Conservation (phyloP, 2,329 filamentous ascomycete species). For the Coniella vitis region DNA sequence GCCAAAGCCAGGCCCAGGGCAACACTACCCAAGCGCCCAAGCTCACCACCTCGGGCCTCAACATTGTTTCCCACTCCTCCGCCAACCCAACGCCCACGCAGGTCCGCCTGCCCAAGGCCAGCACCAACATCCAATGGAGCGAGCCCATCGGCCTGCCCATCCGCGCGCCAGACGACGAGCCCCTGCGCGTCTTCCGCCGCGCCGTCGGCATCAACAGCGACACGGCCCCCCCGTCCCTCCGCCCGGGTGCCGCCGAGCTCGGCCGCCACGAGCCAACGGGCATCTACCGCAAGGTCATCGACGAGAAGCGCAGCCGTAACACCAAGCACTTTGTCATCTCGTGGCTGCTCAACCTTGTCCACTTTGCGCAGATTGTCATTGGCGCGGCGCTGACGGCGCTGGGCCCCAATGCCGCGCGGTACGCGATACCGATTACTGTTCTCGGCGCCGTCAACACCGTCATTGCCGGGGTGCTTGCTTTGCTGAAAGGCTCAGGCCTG, state of each 20-base stretch:
- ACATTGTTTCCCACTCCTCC: not conserved
- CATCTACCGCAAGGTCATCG: slow-evolving; percentile 35
- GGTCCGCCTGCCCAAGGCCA: slow-evolving; percentile 20
- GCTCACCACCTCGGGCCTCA: slow-evolving; percentile 3
- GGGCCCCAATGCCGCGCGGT: slow-evolving; percentile 37
- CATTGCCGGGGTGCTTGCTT: slow-evolving; percentile 54
- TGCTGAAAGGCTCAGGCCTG: slow-evolving; percentile 44
- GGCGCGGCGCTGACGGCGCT: slow-evolving; percentile 41
- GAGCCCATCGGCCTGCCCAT: slow-evolving; percentile 29
- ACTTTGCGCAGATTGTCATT: slow-evolving; percentile 40
- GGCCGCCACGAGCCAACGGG: slow-evolving; percentile 29
- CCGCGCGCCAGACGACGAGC: slow-evolving; percentile 30
- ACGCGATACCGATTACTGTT: slow-evolving; percentile 46
- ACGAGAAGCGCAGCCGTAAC: slow-evolving; percentile 25
- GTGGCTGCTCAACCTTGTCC: slow-evolving; percentile 33
- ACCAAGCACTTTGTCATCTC: slow-evolving; percentile 29
- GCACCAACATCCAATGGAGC: slow-evolving; percentile 29
- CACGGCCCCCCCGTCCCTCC: slow-evolving; percentile 12
- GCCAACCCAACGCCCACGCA: not conserved
- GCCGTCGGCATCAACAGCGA: slow-evolving; percentile 36
- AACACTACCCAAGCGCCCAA: not conserved
- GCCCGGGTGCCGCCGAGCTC: slow-evolving; percentile 24
- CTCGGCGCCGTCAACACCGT: slow-evolving; percentile 58
- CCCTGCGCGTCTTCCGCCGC: slow-evolving; percentile 34
- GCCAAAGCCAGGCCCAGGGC: no score